Conservation (phyloP, 805 yeast species). For the Brettanomyces nanus region DNA sequence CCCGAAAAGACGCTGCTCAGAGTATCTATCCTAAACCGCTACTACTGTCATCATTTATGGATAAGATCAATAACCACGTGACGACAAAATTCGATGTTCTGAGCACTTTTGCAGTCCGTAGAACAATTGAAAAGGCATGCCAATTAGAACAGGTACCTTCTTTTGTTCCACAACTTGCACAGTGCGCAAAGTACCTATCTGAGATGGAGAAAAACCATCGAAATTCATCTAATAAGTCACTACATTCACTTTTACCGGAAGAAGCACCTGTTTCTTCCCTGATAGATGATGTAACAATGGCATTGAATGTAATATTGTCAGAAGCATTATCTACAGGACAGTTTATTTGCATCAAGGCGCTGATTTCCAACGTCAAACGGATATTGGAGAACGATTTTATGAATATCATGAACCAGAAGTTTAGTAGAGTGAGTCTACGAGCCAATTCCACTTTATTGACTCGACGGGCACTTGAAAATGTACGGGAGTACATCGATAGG, state of each 20-base stretch:
- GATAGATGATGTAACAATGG: slow-evolving; percentile 75
- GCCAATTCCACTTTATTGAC: slow-evolving; percentile 21
- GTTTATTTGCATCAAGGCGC: slow-evolving; percentile 41
- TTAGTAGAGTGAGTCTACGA: slow-evolving; percentile 37
- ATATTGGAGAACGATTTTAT: slow-evolving; percentile 59
- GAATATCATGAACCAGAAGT: slow-evolving; percentile 42
- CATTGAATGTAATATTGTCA: slow-evolving; percentile 58
- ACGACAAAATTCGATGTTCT: slow-evolving; percentile 59
- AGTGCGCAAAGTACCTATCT: slow-evolving; percentile 20
- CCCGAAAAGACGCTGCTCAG: slow-evolving; percentile 17
- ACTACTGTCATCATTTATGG: slow-evolving; percentile 42
- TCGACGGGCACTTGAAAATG: slow-evolving; percentile 10
- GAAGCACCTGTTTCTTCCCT: slow-evolving; percentile 72
- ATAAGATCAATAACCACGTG: slow-evolving; percentile 44
- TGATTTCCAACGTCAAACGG: slow-evolving; percentile 47
- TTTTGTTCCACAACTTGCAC: slow-evolving; percentile 27
- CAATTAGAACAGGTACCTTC: slow-evolving; percentile 73
- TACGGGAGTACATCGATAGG: slow-evolving; percentile 3
- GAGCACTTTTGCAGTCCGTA: slow-evolving; percentile 57
- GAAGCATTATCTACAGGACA: slow-evolving; percentile 71
- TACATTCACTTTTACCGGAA: slow-evolving; percentile 32
- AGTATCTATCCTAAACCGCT: slow-evolving; percentile 45
- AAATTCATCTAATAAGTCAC: slow-evolving; percentile 11
- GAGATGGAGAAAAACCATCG: slow-evolving; percentile 1
- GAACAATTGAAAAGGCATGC: slow-evolving; percentile 76